phyloP scores from a whole-genome alignment of 768 basidiomycete genomes.

The Epithele typhae region DNA sequence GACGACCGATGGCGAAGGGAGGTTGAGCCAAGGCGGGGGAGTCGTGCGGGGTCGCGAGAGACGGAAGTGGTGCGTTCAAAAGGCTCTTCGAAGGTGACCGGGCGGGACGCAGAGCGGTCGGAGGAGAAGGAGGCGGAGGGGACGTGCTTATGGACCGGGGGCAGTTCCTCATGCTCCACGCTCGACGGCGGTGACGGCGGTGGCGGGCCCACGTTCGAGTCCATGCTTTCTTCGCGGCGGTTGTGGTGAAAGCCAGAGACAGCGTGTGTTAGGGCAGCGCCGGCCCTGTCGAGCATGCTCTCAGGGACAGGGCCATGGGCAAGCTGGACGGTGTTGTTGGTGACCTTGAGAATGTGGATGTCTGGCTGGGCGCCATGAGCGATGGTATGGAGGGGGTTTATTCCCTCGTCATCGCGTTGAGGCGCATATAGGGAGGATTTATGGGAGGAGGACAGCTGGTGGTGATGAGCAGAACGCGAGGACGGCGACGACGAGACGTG shows the following conservation, averaged over 20 bases:
- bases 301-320: conserved; percentile 33
- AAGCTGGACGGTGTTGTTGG: conserved; percentile 42
- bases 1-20: conserved; percentile 42
- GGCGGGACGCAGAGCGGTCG: conserved; percentile 12
- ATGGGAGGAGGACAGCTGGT: not conserved
- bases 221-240: conserved; percentile 10
- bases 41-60: conserved; percentile 23
- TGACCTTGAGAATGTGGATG: conserved; percentile 51
- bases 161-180: conserved; percentile 21
- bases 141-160: not conserved
- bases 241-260: conserved; percentile 5
- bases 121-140: conserved; percentile 18
- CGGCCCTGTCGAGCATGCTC: conserved; percentile 32
- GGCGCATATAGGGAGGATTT: conserved; percentile 1
- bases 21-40: conserved; percentile 23
- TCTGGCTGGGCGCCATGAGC: conserved; percentile 35
- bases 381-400: conserved; percentile 33
- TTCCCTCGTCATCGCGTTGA: conserved; percentile 27
- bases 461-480: not conserved
- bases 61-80: conserved; percentile 29
- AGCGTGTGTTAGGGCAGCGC: conserved; percentile 25
- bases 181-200: conserved; percentile 53
- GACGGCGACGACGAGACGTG: conserved; percentile 6
- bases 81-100: conserved; percentile 32
- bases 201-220: conserved; percentile 43